These are phyloP conservation scores for Blastobotrys niveus DNA, from an alignment of 1,139 yeast species.

Conservation along the genomic window DNA sequence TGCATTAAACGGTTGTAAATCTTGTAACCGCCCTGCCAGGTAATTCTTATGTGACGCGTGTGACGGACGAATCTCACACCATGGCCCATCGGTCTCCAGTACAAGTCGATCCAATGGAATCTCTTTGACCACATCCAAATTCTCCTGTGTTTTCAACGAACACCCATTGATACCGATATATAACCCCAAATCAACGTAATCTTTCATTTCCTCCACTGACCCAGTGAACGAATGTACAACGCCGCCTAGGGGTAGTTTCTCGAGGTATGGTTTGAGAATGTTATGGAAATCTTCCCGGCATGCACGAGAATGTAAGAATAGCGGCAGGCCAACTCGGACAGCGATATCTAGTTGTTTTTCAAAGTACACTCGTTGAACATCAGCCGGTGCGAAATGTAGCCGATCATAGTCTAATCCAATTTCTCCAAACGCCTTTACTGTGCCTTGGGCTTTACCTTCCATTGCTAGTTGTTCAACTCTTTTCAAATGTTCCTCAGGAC, in stretches of 20 bases:
- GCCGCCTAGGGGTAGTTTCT: slow-evolving; percentile 42
- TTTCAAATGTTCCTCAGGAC: slow-evolving; percentile 28
- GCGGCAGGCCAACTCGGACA: slow-evolving; percentile 54
- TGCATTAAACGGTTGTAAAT: slow-evolving; percentile 52
- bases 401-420: slow-evolving; percentile 93
- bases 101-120: slow-evolving; percentile 66
- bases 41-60: slow-evolving; percentile 66
- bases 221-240: slow-evolving; percentile 97
- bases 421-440: slow-evolving; percentile 79
- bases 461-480: slow-evolving; percentile 47
- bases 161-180: slow-evolving; percentile 89
- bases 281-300: slow-evolving; percentile 76
- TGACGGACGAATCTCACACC: slow-evolving; percentile 89
- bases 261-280: slow-evolving; percentile 55
- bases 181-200: slow-evolving; percentile 53
- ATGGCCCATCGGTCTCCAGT: slow-evolving; percentile 95
- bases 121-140: slow-evolving; percentile 54
- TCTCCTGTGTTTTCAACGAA: slow-evolving; percentile 73
- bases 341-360: slow-evolving; percentile 59
- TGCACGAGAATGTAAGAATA: slow-evolving; percentile 84
- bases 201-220: slow-evolving; percentile 50
- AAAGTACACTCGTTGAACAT: slow-evolving; percentile 64
- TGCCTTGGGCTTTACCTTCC: slow-evolving; percentile 43
- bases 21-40: slow-evolving; percentile 36
- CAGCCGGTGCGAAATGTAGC: slow-evolving; percentile 63